Base-by-base conservation (phyloP, 495 filamentous ascomycete species). In the Podospora bellae-mahoneyi region DNA sequence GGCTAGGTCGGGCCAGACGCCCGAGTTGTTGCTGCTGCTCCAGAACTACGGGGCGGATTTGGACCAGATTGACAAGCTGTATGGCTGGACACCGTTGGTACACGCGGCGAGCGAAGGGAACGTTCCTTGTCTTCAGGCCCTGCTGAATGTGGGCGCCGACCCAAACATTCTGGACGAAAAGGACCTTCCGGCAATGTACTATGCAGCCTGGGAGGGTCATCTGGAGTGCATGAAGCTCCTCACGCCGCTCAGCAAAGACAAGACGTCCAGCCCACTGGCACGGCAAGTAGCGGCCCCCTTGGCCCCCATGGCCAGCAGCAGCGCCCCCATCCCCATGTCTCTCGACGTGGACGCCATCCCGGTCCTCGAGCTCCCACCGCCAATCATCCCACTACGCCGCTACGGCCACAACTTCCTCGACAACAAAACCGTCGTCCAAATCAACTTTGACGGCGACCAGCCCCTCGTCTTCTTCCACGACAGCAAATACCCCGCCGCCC, bases 351-450 rank as follows among this genome's bases (percentile, higher is more conserved):
- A 98, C 76, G 90, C 89, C 0, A 99, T 99, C 64, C 95, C 95
- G 1, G 88, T 91, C 68, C 85, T 99, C n/a, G 91, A 91, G 69
- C 85, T 99, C 4, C 95, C 95, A 58, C 95, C 96, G 48, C 95
- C 95, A 0, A 97, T 99, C 66, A 97, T 99, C 71, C 95, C 95
- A 16, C 81, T 97, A 34, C 86, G 94, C 64, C 89, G 95, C 55
- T 98, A 98, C 77, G 95, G 95, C 20, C 95, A 99, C 80, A 99
- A 98, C 77, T 99, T 98, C 83, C 82, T 99, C 62, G 95, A 99
- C 75, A 95, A 92, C 19, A 99, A 97, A 78, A 94, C 94, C 0
- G 94, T 97, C 66, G 85, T 99, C 4, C 91, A 97, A 72, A 89
- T 99, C 62, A 89, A 85, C 71, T 97, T 99, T 71, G 81, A 84